Conservation (phyloP, 139 green algal genomes). For the Dunaliella sp. region DNA sequence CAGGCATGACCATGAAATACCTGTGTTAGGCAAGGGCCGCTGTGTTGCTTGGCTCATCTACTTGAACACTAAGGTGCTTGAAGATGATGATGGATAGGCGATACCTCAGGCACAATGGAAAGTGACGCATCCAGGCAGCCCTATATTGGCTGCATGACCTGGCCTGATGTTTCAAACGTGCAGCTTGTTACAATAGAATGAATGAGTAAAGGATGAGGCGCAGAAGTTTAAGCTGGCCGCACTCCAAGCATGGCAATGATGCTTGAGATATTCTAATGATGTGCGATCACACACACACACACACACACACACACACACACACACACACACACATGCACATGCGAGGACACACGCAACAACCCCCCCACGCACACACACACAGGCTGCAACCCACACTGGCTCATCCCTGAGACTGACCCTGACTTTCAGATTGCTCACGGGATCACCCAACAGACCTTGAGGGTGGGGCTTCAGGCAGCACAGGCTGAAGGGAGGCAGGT, state of each 20-base stretch:
- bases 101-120: background rate
- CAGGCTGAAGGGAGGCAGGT: conserved; percentile 20
- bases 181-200: background rate
- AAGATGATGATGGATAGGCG: background rate
- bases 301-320: background rate
- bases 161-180: background rate
- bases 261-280: background rate
- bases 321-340: background rate
- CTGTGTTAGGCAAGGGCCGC: no score
- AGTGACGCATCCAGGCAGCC: background rate
- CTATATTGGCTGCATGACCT: background rate
- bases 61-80: no score
- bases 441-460: conserved; percentile 51
- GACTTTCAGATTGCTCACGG: conserved; percentile 56
- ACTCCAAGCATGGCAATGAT: background rate
- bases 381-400: conserved; percentile 43
- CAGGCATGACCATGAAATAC: no score
- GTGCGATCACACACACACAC: background rate
- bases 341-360: background rate
- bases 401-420: conserved; percentile 50
- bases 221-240: background rate
- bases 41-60: no score
- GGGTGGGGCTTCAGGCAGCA: conserved; percentile 37
- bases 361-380: background rate
- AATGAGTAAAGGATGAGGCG: background rate